Base-by-base conservation (phyloP, 495 filamentous ascomycete genomes). In the Poronia punctata region DNA sequence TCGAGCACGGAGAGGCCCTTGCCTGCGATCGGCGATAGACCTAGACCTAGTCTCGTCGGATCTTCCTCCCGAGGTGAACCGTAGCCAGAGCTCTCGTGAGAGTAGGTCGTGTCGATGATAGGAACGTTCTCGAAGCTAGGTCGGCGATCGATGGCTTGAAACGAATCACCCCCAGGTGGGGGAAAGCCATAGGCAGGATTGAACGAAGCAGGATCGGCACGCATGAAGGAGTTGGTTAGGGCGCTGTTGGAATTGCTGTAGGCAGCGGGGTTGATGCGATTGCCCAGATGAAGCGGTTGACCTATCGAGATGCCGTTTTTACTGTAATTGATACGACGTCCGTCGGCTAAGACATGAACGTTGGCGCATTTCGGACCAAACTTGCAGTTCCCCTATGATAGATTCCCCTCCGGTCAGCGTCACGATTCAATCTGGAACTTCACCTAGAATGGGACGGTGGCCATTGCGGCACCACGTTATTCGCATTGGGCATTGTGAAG, bases 321-420 rank as follows among this genome's bases (percentile, higher is more conserved):
- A 47, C 72, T 61, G 48, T 77, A 77, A 63, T 95, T 95, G 48
- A 97, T 84, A 54, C 88, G 75, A 50, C 86, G 84, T 32, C 92
- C 92, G 62, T 98, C 87, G 21, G 92, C 87, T 27, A 95, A 78
- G 52, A 97, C 84, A 61, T 98, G 92, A 45, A 88, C 84, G 59
- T 95, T 82, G 50, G 93, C 92, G 68, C 92, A 98, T 64, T 97
- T 97, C 19, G 84, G 80, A 40, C 92, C 92, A 61, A 97, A 98
- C 62, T 98, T 98, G 80, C 92, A 98, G 65, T 96, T 96, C 40
- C 92, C 93, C 88, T 96, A 43, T 45, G 55, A n/a, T n/a, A n/a
- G n/a, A n/a, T n/a, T n/a, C n/a, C n/a, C n/a, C n/a, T n/a, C n/a
- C n/a, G n/a, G n/a, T n/a, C n/a, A n/a, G n/a, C n/a, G n/a, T n/a